A percentile compares a stretch with the other conserved stretches of the same genome.
phyloP scores from a whole-genome alignment of 305 asterid species.

The Vinca major region DNA sequence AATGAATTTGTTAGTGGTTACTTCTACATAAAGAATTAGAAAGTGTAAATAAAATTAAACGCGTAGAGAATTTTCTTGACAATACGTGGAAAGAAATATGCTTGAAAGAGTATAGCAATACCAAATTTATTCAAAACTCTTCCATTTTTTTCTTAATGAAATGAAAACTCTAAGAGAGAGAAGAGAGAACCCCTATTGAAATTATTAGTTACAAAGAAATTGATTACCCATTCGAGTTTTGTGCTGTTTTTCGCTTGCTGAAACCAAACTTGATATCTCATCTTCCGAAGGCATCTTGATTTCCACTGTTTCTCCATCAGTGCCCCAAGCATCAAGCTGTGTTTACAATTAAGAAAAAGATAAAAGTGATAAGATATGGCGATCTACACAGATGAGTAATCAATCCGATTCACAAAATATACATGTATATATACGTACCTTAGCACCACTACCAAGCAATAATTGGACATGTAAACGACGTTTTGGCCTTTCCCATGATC shows the following conservation, averaged over 20 bases:
- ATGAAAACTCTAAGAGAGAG: not conserved
- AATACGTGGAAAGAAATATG: no score
- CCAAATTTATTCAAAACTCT: not conserved
- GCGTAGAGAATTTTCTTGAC: not conserved
- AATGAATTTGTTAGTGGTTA: no score
- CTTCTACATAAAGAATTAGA: not conserved
- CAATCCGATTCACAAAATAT: not conserved
- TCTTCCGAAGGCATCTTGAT: slow-evolving; percentile 59
- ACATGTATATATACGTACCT: slow-evolving; percentile 33
- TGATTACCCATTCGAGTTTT: slow-evolving; percentile 49
- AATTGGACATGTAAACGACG: slow-evolving; percentile 69
- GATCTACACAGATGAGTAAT: not conserved
- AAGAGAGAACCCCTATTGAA: not conserved
- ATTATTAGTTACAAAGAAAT: not conserved
- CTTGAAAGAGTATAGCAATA: not conserved
- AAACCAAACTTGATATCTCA: slow-evolving; percentile 45
- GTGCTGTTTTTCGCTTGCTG: slow-evolving; percentile 47
- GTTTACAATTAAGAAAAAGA: not conserved
- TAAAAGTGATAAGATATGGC: slow-evolving; percentile 1
- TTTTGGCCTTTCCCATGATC: slow-evolving; percentile 71
- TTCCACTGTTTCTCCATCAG: slow-evolving; percentile 66
- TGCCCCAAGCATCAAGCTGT: slow-evolving; percentile 76
- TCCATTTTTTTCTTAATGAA: not conserved
- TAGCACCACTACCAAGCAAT: slow-evolving; percentile 67
- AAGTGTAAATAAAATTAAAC: not conserved